Conservation (phyloP, 2,329 filamentous ascomycete species). For the Clarireedia sp. region DNA sequence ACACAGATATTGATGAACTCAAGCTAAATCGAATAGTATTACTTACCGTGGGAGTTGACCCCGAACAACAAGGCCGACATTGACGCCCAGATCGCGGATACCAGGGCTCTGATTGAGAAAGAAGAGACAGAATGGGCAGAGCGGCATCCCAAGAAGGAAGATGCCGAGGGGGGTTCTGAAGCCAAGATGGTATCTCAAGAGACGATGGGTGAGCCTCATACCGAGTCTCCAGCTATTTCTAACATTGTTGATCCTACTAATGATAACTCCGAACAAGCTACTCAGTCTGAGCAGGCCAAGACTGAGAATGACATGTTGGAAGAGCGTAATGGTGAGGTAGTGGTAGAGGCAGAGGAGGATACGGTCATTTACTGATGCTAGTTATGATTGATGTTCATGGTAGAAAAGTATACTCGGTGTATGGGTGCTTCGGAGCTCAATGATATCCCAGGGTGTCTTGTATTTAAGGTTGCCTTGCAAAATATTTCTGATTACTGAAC, state of each 20-base stretch:
- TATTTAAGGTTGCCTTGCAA: slow-evolving; percentile 5
- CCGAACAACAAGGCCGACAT: slow-evolving; percentile 62
- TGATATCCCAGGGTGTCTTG: slow-evolving; percentile 8
- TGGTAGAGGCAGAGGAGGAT: slow-evolving; percentile 81
- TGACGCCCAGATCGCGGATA: slow-evolving; percentile 59
- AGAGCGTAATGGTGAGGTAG: slow-evolving; percentile 67
- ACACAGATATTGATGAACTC: too few relatives aligned
- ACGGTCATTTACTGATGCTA: slow-evolving; percentile 72
- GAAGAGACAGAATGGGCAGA: slow-evolving; percentile 58
- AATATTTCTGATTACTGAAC: not conserved
- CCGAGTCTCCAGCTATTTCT: slow-evolving; percentile 32
- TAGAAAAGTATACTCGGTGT: not conserved
- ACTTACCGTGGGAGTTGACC: slow-evolving; percentile 73
- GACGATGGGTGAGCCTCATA: slow-evolving; percentile 38
- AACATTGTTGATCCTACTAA: slow-evolving; percentile 33
- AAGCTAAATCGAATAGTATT: slow-evolving; percentile 52
- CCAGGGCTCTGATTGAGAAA: slow-evolving; percentile 52
- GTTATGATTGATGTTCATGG: not conserved
- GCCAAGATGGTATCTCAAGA: slow-evolving; percentile 29
- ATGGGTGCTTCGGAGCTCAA: not conserved
- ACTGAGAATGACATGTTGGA: slow-evolving; percentile 41
- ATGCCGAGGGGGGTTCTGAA: slow-evolving; percentile 19
- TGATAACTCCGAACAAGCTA: slow-evolving; percentile 24
- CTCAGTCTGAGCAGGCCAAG: slow-evolving; percentile 24
- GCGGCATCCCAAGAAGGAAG: slow-evolving; percentile 32